These are phyloP conservation scores for Eryngium alpinum DNA, from an alignment of 140 eudicot genomes.

Conservation along the genomic window DNA sequence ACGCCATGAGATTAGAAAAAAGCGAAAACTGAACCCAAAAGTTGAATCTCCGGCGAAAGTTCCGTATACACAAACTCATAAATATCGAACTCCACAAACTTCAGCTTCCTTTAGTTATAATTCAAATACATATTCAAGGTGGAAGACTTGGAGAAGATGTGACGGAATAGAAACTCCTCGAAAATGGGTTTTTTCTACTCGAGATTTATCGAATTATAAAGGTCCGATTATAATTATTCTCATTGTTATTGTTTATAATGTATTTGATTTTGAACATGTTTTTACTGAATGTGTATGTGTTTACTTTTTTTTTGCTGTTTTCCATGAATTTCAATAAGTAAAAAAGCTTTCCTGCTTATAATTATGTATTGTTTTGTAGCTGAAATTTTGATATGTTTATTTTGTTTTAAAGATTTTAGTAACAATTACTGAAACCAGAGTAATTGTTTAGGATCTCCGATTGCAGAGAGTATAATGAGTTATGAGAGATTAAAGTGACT, in stretches of 20 bases:
- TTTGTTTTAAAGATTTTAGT: too few relatives aligned
- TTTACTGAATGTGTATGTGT: background rate
- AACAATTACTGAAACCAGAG: too few relatives aligned
- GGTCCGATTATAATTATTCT: slow-evolving; percentile 23
- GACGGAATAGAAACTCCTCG: slow-evolving; percentile 23
- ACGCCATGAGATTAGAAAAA: slow-evolving; percentile 2
- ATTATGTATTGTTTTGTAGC: too few relatives aligned
- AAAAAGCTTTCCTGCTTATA: background rate
- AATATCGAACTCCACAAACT: background rate
- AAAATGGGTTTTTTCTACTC: slow-evolving; percentile 47
- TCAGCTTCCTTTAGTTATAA: background rate
- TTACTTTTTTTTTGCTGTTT: background rate
- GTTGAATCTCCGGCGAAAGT: too few relatives aligned
- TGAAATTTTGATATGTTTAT: too few relatives aligned
- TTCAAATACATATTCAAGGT: background rate
- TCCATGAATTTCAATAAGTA: background rate
- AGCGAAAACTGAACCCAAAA: background rate
- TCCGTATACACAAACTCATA: background rate
- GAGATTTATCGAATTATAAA: slow-evolving; percentile 26
- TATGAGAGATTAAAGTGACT: too few relatives aligned
- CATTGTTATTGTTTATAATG: background rate
- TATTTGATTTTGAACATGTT: background rate
- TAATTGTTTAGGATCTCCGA: too few relatives aligned
- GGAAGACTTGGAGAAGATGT: background rate
- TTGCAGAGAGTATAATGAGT: too few relatives aligned